Evolutionary conservation across 148 eudicot species (phyloP), one percentile per base, ranked within the genome.

Genomic region (Agrostemma githago): DNA sequence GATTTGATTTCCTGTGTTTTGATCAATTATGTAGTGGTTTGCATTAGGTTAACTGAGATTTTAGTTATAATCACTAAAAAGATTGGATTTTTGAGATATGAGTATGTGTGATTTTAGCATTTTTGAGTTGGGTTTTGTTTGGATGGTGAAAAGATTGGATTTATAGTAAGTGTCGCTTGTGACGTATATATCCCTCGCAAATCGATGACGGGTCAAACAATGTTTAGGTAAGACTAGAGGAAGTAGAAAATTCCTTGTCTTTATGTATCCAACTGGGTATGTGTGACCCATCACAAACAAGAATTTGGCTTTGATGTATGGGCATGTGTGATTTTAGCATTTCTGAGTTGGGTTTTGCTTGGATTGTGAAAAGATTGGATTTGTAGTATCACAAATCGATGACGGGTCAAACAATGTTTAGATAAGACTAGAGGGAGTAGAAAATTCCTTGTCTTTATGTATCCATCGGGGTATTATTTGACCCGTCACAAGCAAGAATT

Each of bases 81-180:
- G 72, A 72, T 14, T 38, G 37, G 9, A 19, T 78, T 66, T 26
- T 21, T 58, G 48, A 66, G 20, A 65, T 5, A 38, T 67, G 39
- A 48, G 67, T 38, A 16, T 63, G 46, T 56, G 6, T 62, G 19
- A 8, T 62, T 5, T 16, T 63, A 17, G 34, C n/a, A 46, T 61
- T 4, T 74, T 39, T 53, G 68, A 68, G 6, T 34, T 20, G 19
- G n/a, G 5, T 10, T 21, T 68, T 68, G 72, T 51, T 51, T 51
- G 16, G 14, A 51, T 8, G 9, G 14, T 51, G 56, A 26, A 26
- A 26, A 26, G 34, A 26, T 26, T 26, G 34, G 34, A 26, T 26
- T 26, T 26, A 1, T 0, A 26, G 1, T 26, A 26, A 26, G 34
- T 26, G 1, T 26, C 34, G 34, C 34, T 26, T 26, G 1, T 26